Evolutionary conservation across 225 moss, liverwort and hornwort species (phyloP).

Genomic region (Marchantia paleacea): DNA sequence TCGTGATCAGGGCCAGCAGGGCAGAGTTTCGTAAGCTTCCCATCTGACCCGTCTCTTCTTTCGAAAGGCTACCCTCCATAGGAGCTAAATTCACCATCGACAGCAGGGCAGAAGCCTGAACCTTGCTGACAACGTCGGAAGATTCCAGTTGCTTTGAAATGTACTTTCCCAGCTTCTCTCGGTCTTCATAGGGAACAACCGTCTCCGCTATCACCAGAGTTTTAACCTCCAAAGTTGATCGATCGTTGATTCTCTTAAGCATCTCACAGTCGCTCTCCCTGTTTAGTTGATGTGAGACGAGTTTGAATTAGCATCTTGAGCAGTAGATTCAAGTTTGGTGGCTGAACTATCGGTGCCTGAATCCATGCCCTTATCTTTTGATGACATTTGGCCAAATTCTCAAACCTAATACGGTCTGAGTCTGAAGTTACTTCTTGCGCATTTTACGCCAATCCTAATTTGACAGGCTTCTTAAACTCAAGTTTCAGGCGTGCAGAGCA

Average conservation of each 20-base stretch:
- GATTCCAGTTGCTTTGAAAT: slow-evolving; percentile 63
- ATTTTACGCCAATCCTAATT: no score
- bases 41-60: slow-evolving; percentile 58
- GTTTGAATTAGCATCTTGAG: background rate
- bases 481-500: no score
- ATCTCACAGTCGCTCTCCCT: slow-evolving; percentile 64
- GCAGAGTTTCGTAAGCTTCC: slow-evolving; percentile 68
- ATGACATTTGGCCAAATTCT: background rate
- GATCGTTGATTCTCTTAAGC: slow-evolving; percentile 59
- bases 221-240: slow-evolving; percentile 69
- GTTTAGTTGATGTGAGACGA: background rate
- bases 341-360: background rate
- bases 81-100: slow-evolving; percentile 77
- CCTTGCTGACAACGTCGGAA: slow-evolving; percentile 50
- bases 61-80: slow-evolving; percentile 55
- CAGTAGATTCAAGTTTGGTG: background rate
- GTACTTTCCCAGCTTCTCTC: slow-evolving; percentile 51
- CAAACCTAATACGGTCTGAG: no score
- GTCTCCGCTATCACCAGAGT: slow-evolving; percentile 76
- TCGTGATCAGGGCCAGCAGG: slow-evolving; percentile 61
- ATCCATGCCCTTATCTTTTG: background rate
- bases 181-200: slow-evolving; percentile 56
- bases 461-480: no score
- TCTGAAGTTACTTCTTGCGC: no score
- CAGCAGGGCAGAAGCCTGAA: slow-evolving; percentile 57